Base-by-base conservation (phyloP, 257 asterid genomes). In the Plantago major region DNA sequence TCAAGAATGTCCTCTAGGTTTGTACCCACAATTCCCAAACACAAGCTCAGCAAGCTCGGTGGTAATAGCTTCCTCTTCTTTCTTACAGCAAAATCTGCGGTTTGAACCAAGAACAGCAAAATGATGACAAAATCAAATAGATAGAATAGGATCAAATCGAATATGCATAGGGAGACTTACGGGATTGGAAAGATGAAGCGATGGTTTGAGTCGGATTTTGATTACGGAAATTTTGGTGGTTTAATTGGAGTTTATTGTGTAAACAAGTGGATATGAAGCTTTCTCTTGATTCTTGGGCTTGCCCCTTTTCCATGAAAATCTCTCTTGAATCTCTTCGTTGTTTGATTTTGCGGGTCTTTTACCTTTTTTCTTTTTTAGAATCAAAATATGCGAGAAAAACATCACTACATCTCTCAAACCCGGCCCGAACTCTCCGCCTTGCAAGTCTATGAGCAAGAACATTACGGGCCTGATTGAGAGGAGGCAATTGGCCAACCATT, bases 1-100 rank as follows among this genome's bases (percentile, higher is more conserved):
- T 86, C 95, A 28, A 79, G 14, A 46, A 92, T 84, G 72, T 92
- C 97, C 74, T 92, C 97, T 8, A 92, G 85, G 70, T 92, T 84
- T 73, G 72, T 73, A 26, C 99, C 99, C 10, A 92, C 68, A 30
- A 82, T 76, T 66, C 99, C 99, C 26, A 92, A 62, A 67, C 99
- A 92, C 83, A 89, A 75, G 74, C 79, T 92, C 74, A 81, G 70
- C 78, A 92, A 84, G 72, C 89, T 88, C 69, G 90, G 89, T 11
- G 93, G 87, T 13, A 91, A 78, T 61, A n/a, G 12, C 60, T 76
- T 83, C 50, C 70, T 71, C 81, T 70, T 79, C 55, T 65, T 78
- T 61, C 55, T 67, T 16, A 42, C 66, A 17, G 67, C 68, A 10
- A 73, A 69, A 54, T 79, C 96, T 85, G 88, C 63, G 61, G 46